Base-by-base conservation (phyloP, 2,329 filamentous ascomycete species). In the Diaporthe vaccinii region DNA sequence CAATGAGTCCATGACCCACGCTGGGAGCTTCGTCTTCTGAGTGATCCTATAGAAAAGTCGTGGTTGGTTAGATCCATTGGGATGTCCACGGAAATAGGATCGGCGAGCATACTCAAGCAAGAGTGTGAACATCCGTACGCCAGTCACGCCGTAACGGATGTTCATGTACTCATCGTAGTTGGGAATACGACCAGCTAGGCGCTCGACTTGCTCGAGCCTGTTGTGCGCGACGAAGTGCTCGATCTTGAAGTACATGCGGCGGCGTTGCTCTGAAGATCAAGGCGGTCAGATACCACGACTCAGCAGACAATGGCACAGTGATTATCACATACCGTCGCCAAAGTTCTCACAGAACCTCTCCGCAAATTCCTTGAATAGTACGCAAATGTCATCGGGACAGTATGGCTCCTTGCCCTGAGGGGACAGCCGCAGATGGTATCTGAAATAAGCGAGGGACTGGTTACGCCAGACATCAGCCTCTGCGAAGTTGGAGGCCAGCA, bases 361-460 rank as follows among this genome's bases (percentile, higher is more conserved):
- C 2, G 72, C 75, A 44, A 79, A 77, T 10, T 78, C 75, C 55
- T 77, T 78, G 69, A 79, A 79, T 14, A 79, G 44, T 4, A 70
- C 46, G 25, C 78, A 78, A 4, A 75, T 74, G 6, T 73, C 69
- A 22, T 74, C 72, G 2, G 78, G 78, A 12, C 72, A 74, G 7
- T 58, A 36, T 22, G 78, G 78, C 28, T 59, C 51, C 44, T 39
- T n/a, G 9, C 67, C 75, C 12, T 74, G 31, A 1, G 65, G 70
- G n/a, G 77, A 75, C n/a, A 83, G 78, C 9, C 77, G 79, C 0
- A 83, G 78, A 44, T 79, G 76, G 62, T 78, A 78, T 59, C 79
- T 79, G 72, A 82, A 79, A 67, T 81, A 83, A 31, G 61, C 74
- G 14, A 83, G 80, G 4, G 82, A 82, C 61, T 81, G 78, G 61